Evolutionary conservation across 2,329 filamentous ascomycete genomes (phyloP).

Genomic region (Xylariaceae sp.): DNA sequence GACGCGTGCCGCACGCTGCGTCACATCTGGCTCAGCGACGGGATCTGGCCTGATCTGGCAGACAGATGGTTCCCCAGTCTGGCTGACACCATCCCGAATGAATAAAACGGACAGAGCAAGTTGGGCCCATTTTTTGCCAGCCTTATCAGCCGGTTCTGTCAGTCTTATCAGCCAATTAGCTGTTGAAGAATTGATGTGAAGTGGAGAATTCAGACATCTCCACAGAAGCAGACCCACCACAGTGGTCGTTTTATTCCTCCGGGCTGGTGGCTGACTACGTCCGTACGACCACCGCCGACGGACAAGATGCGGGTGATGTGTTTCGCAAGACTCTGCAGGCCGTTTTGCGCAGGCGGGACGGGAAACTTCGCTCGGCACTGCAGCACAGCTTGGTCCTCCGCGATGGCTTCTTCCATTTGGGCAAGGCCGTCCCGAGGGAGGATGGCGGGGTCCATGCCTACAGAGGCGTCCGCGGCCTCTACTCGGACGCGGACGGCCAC

Average conservation of each 20-base stretch:
- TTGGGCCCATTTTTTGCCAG: too few species aligned
- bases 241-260: too few species aligned
- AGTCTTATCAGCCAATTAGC: too few species aligned
- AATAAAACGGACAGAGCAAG: too few species aligned
- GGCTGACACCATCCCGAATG: too few species aligned
- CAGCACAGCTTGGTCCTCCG: conserved; percentile 19
- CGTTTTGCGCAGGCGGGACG: conserved; percentile 14
- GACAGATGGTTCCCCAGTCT: conserved; percentile 21
- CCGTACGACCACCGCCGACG: conserved; percentile 7
- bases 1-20: conserved; percentile 16
- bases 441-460: conserved; percentile 24
- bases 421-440: conserved; percentile 13
- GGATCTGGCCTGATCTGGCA: conserved; percentile 22
- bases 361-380: conserved; percentile 19
- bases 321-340: conserved; percentile 16
- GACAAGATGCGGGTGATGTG: conserved; percentile 10
- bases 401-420: conserved; percentile 20
- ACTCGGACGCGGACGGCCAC: conserved; percentile 8
- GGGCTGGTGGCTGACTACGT: conserved; percentile 13
- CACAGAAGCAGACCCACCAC: too few species aligned
- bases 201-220: too few species aligned
- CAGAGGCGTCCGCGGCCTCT: conserved; percentile 14
- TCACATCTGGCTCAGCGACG: conserved; percentile 20
- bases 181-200: too few species aligned
- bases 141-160: too few species aligned